Evolutionary conservation across 2,329 filamentous ascomycete species (phyloP), one percentile per base, ranked within the genome.

Genomic region (Pyrenophora graminea): DNA sequence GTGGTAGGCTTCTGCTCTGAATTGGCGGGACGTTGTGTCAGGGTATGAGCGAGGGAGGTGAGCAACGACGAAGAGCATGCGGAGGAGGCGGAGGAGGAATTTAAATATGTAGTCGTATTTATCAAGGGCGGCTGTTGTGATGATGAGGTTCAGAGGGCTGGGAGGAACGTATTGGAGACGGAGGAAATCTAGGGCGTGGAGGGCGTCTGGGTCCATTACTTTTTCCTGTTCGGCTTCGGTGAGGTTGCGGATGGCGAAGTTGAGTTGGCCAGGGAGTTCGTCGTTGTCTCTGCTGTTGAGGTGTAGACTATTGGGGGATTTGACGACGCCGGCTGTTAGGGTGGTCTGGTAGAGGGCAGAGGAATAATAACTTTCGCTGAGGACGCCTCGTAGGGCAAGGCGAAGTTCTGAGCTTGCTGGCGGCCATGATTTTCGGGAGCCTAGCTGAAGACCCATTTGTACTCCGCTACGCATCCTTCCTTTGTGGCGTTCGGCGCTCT

Each of bases 401-500:
- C 91, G 85, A n/a, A 99, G 77, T 70, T 97, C 94, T 0, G 92
- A 97, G 70, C 90, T 95, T 19, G 91, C 91, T 4, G 94, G 94
- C 21, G 94, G 94, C 94, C 94, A 97, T 27, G 82, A 90, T 48
- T 90, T 85, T 63, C 91, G 84, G 2, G 84, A 85, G n/a, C 89
- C 89, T 0, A 97, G 79, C 34, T 91, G 87, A 34, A 97, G 79
- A 1, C 94, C 93, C 80, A 96, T 93, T 12, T 41, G 84, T 77
- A 51, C 86, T 83, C 38, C 89, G 33, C 69, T 74, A 7, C 86
- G 82, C 38, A 89, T 84, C 27, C 87, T 79, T 3, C 90, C 90
- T 15, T 83, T 77, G 42, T 84, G 83, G 37, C 88, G 82, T 68
- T 96, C 90, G 3, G 91, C 88, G 21, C 87, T 89, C 61, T 89